Conservation (phyloP, 257 asterid species). For the Lithospermum erythrorhizon region DNA sequence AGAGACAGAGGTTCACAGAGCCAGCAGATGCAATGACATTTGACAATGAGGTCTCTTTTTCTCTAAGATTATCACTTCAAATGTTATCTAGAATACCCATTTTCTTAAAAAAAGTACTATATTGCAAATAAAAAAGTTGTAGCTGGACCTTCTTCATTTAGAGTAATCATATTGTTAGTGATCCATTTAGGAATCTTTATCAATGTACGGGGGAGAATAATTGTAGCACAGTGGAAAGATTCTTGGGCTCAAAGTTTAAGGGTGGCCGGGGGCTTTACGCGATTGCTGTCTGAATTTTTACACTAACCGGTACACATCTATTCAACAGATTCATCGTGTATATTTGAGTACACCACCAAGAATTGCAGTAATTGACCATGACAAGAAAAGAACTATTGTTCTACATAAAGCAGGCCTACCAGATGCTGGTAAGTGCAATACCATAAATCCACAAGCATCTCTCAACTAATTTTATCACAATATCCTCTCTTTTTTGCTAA, state of each 20-base stretch:
- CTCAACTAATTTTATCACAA: background rate
- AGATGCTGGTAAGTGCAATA: conserved; percentile 51
- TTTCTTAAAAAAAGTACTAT: too few relatives aligned
- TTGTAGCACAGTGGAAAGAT: too few relatives aligned
- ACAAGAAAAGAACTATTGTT: conserved; percentile 68
- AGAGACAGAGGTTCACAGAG: conserved; percentile 59
- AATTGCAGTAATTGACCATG: conserved; percentile 80
- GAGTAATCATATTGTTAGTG: too few relatives aligned
- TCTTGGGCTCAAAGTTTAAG: too few relatives aligned
- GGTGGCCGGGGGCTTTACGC: too few relatives aligned
- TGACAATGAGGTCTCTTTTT: conserved; percentile 53
- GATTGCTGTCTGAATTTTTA: too few relatives aligned
- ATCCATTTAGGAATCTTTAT: too few relatives aligned
- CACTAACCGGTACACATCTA: background rate
- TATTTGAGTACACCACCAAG: conserved; percentile 69
- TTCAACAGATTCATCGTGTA: conserved; percentile 55
- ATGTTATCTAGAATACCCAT: too few relatives aligned
- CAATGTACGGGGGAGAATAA: too few relatives aligned
- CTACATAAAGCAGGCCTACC: conserved; percentile 72
- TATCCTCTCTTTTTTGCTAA: conserved; percentile 5
- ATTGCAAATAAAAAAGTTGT: too few relatives aligned
- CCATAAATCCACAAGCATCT: background rate
- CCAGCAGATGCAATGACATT: conserved; percentile 90
- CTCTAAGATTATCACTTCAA: background rate
- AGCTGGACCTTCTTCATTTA: too few relatives aligned